phyloP scores from a whole-genome alignment of 1,284 basidiomycete species.

The Ustilago bromivora region DNA sequence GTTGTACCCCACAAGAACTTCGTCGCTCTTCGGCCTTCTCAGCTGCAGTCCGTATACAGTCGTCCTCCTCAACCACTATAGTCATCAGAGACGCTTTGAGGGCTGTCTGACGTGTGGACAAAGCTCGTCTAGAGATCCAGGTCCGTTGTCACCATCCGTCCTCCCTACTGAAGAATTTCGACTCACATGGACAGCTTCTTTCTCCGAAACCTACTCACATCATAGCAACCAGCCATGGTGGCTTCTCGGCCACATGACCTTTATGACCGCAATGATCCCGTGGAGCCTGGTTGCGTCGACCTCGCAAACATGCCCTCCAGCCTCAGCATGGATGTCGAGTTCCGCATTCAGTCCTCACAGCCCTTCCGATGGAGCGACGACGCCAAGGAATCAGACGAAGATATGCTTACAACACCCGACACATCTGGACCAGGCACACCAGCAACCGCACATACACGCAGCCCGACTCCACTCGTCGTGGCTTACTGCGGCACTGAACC shows the following conservation, averaged over 20 bases:
- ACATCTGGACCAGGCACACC: slow-evolving; percentile 28
- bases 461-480: slow-evolving; percentile 27
- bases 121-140: not conserved
- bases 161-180: not conserved
- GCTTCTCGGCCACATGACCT: not conserved
- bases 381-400: slow-evolving; percentile 19
- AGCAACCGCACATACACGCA: slow-evolving; percentile 12
- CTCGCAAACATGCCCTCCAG: slow-evolving; percentile 32
- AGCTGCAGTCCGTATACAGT: slow-evolving; percentile 6
- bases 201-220: not conserved
- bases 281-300: slow-evolving; percentile 20
- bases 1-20: not conserved
- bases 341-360: slow-evolving; percentile 26
- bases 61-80: not conserved
- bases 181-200: not conserved
- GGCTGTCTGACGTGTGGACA: not conserved
- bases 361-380: slow-evolving; percentile 44
- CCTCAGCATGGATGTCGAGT: slow-evolving; percentile 32
- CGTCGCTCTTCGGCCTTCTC: not conserved
- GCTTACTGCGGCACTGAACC: slow-evolving; percentile 37
- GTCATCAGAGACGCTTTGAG: not conserved
- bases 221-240: slow-evolving; percentile 7
- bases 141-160: not conserved
- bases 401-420: slow-evolving; percentile 23
- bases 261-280: not conserved